Evolutionary conservation across 2,329 filamentous ascomycete species (phyloP), one percentile per base, ranked within the genome.

Genomic region (Juglanconis oblonga): DNA sequence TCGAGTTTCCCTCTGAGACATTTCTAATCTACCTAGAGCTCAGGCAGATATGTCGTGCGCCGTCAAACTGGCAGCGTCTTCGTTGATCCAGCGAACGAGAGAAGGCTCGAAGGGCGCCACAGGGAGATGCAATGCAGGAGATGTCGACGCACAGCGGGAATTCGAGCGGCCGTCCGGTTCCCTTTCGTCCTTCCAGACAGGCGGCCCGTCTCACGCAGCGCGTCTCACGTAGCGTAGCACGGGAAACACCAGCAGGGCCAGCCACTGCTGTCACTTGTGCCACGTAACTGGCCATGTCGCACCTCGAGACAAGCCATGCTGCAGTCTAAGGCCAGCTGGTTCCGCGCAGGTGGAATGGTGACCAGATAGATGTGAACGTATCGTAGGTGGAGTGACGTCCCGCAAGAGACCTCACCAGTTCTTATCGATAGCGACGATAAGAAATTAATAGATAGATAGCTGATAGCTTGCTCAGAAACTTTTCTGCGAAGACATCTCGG

Each of bases 191-290:
- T 48, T 17, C 14, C 29, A 36, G 31, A 48, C 44, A 31, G 38
- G n/a, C 38, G 38, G 38, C 38, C 7, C n/a, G 4, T 42, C 6
- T 11, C 38, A 13, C 7, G 10, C 2, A 11, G 47, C 33, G 24
- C 53, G 32, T 55, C 48, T 42, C 38, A 42, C 38, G 38, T 42
- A 4, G 38, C 33, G 17, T 49, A 32, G 53, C 8, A 40, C 32
- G 33, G 33, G 29, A 11, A 9, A 51, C 14, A 31, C n/a, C 33
- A 33, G 38, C 36, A 3, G 38, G 40, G 14, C 42, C 53, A 47
- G 53, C 55, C 55, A 57, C 55, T 42, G 31, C 55, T 51, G 55
- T 57, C 55, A 57, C 36, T 36, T 32, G 55, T 57, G 36, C 47
- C 17, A 51, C 38, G n/a, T 29, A 48, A 44, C 33, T 8, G 5